Evolutionary conservation across 805 yeast genomes (phyloP).

Genomic region (Kuraishia floccosa): DNA sequence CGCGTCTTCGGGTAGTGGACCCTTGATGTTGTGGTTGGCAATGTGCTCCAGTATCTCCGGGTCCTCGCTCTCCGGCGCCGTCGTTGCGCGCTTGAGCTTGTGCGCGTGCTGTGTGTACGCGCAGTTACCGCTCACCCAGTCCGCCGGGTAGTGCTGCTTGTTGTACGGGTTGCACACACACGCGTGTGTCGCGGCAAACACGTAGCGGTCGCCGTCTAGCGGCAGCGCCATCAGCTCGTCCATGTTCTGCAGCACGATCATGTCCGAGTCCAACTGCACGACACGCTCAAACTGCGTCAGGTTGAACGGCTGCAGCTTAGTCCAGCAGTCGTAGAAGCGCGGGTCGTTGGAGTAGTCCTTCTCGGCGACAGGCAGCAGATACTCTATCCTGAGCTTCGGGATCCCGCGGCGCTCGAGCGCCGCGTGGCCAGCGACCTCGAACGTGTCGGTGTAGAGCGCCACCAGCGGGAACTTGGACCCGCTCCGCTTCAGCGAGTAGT

Average conservation of each 20-base stretch:
- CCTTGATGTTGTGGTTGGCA: conserved; percentile 20
- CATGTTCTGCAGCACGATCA: conserved; percentile 45
- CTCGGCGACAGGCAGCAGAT: conserved; percentile 28
- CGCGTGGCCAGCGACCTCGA: conserved; percentile 25
- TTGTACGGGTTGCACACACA: conserved; percentile 51
- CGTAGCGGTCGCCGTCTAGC: conserved; percentile 18
- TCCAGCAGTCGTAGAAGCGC: conserved; percentile 51
- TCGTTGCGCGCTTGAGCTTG: conserved; percentile 8
- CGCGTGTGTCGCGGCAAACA: conserved; percentile 49
- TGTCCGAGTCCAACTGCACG: conserved; percentile 47
- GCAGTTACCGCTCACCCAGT: conserved; percentile 42
- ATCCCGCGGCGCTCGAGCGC: conserved; percentile 28
- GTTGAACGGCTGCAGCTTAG: conserved; percentile 45
- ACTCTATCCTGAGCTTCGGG: conserved; percentile 25
- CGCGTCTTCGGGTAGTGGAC: conserved; percentile 30
- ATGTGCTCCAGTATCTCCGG: conserved; percentile 2
- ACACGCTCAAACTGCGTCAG: conserved; percentile 39
- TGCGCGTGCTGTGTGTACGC: conserved; percentile 28
- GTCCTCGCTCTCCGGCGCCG: conserved; percentile 6
- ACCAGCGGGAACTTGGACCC: conserved; percentile 39
- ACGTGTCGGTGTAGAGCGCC: conserved; percentile 39
- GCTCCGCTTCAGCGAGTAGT: conserved; percentile 29
- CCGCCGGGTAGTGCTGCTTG: conserved; percentile 38
- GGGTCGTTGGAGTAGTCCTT: conserved; percentile 38
- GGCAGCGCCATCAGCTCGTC: conserved; percentile 44